Conservation (phyloP, 169 alveolate species). For the Cryptosporidium meleagridis region DNA sequence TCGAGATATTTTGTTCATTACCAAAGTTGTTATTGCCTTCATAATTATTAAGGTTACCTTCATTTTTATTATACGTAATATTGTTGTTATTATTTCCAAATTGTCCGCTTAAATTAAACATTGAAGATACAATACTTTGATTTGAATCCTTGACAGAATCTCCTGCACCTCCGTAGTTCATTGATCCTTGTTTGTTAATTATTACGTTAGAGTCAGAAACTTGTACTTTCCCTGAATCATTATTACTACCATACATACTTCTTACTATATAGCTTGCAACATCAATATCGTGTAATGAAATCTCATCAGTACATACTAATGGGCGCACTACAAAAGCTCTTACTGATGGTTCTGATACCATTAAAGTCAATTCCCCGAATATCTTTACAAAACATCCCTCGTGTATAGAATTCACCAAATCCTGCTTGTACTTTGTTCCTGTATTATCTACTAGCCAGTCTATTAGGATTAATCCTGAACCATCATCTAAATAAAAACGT, state of each 20-base stretch:
- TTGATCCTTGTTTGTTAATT: not conserved
- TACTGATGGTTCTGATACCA: slow-evolving; percentile 73
- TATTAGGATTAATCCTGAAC: slow-evolving; percentile 53
- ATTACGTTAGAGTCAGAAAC: not conserved
- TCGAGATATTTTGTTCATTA: slow-evolving; percentile 44
- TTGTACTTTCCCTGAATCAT: not conserved
- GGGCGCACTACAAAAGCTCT: slow-evolving; percentile 73
- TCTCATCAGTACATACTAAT: slow-evolving; percentile 70
- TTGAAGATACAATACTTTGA: slow-evolving; percentile 40
- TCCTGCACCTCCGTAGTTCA: not conserved
- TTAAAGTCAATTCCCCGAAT: slow-evolving; percentile 58
- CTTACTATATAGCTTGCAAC: slow-evolving; percentile 58
- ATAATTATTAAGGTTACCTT: not conserved
- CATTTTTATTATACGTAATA: not conserved
- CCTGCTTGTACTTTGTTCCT: slow-evolving; percentile 67
- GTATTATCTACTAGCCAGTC: slow-evolving; percentile 72
- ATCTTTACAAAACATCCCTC: slow-evolving; percentile 72
- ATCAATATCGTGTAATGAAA: slow-evolving; percentile 61
- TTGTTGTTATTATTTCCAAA: slow-evolving; percentile 12
- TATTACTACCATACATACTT: slow-evolving; percentile 3
- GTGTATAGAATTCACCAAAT: slow-evolving; percentile 42
- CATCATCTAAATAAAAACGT: slow-evolving; percentile 73
- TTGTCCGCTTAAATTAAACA: slow-evolving; percentile 57
- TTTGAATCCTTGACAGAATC: slow-evolving; percentile 22
- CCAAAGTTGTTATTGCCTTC: not conserved